Evolutionary conservation across 139 green algal genomes (phyloP).

Genomic region (Edaphochlamys debaryana): DNA sequence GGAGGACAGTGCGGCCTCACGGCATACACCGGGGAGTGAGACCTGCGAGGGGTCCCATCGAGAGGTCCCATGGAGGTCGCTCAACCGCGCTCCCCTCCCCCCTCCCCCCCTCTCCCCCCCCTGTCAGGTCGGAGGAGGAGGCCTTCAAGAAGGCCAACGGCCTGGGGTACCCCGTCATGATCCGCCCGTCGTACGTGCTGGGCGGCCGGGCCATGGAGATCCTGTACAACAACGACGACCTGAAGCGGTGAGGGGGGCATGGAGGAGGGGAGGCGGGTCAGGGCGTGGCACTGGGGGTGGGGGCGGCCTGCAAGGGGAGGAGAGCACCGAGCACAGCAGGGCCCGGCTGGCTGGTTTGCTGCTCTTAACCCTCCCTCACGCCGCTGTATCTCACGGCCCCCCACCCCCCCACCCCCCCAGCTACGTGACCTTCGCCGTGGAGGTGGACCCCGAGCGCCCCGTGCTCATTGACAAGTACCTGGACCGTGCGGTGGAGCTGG

Average conservation of each 20-base stretch:
- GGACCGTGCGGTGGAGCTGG: conserved; percentile 93
- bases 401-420: conserved; percentile 1
- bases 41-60: too few relatives aligned
- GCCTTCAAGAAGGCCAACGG: conserved; percentile 80
- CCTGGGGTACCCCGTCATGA: conserved; percentile 98
- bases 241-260: conserved; percentile 69
- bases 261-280: not conserved
- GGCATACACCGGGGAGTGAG: too few relatives aligned
- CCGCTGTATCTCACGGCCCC: too few relatives aligned
- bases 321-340: too few relatives aligned
- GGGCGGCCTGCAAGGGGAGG: not conserved
- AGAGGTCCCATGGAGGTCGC: too few relatives aligned
- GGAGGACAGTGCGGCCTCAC: too few relatives aligned
- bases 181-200: conserved; percentile 97
- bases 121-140: conserved; percentile 67
- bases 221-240: conserved; percentile 88
- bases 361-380: too few relatives aligned
- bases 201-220: conserved; percentile 99
- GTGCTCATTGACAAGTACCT: conserved; percentile 99
- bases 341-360: too few relatives aligned
- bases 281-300: too few relatives aligned
- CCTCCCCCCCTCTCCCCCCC: not conserved
- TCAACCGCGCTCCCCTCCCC: too few relatives aligned
- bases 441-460: conserved; percentile 92
- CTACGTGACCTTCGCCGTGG: conserved; percentile 75